Percentiles rank a stretch among this genome's conserved stretches.
Evolutionary conservation across 805 yeast genomes (phyloP).

Genomic region (Metschnikowia arizonensis): DNA sequence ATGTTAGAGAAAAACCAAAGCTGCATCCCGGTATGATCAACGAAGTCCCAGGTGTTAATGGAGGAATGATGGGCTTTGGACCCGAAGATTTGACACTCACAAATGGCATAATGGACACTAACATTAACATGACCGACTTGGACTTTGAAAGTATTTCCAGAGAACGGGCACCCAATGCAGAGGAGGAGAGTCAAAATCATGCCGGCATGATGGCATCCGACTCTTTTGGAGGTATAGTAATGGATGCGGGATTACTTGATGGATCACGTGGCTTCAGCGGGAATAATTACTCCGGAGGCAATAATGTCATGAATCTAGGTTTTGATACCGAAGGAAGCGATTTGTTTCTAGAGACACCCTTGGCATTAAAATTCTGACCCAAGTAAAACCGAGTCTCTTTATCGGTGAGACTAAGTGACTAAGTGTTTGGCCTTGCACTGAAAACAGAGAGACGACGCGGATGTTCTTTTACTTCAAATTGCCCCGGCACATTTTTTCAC

Average conservation of each 20-base stretch:
- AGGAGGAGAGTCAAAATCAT: neutral
- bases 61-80: neutral
- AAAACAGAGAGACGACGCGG: neutral
- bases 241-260: neutral
- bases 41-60: neutral
- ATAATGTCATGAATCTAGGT: slow-evolving; percentile 1
- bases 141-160: slow-evolving; percentile 1
- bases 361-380: slow-evolving; percentile 1
- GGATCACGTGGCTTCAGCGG: slow-evolving; percentile 1
- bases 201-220: slow-evolving; percentile 5
- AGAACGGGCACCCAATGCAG: slow-evolving; percentile 1
- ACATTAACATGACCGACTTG: slow-evolving; percentile 1
- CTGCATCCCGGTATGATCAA: neutral
- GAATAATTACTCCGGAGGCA: neutral
- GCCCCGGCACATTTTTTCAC: neutral
- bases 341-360: slow-evolving; percentile 2
- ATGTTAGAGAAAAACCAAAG: neutral
- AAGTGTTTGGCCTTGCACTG: neutral
- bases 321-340: slow-evolving; percentile 3
- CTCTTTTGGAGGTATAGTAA: slow-evolving; percentile 1
- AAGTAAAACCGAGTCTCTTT: no score
- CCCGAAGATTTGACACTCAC: neutral
- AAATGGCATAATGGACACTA: slow-evolving; percentile 3
- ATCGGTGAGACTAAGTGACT: no score
- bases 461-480: neutral